phyloP scores from a whole-genome alignment of 176 grass and related monocot species.

The Rhynchospora breviuscula region DNA sequence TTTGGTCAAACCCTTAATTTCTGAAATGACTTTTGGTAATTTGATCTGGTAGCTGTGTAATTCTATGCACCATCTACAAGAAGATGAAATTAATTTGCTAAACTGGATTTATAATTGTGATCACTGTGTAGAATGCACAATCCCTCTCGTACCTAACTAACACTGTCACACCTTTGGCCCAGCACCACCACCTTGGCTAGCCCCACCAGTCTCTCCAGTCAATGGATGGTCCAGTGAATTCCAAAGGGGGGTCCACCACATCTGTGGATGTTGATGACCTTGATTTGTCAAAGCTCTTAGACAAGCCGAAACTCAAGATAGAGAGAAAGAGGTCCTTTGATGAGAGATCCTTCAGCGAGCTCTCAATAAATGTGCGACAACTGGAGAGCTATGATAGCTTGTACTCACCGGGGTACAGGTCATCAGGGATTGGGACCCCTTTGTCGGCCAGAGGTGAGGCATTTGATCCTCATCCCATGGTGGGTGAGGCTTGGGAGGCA shows the following conservation, averaged over 20 bases:
- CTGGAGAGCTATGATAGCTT: constrained; percentile 31
- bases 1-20: not conserved
- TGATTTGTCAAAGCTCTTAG: constrained; percentile 32
- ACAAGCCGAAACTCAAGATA: constrained; percentile 34
- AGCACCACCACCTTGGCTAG: not conserved
- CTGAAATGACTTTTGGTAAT: not conserved
- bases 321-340: constrained; percentile 43
- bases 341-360: constrained; percentile 39
- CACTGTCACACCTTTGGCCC: not conserved
- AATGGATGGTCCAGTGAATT: constrained; percentile 11
- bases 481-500: constrained; percentile 38
- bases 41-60: not conserved
- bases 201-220: not conserved
- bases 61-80: not conserved
- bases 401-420: constrained; percentile 27
- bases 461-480: constrained; percentile 35
- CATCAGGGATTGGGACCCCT: constrained; percentile 29
- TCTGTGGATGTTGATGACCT: constrained; percentile 8
- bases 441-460: not conserved
- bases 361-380: constrained; percentile 16
- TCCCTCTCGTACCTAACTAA: constrained; percentile 4
- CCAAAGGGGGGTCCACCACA: not conserved
- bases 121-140: not conserved
- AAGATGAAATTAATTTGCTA: not conserved
- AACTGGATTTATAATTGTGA: not conserved